Evolutionary conservation across 2,329 filamentous ascomycete genomes (phyloP).

Genomic region (Penicillium frequentans): DNA sequence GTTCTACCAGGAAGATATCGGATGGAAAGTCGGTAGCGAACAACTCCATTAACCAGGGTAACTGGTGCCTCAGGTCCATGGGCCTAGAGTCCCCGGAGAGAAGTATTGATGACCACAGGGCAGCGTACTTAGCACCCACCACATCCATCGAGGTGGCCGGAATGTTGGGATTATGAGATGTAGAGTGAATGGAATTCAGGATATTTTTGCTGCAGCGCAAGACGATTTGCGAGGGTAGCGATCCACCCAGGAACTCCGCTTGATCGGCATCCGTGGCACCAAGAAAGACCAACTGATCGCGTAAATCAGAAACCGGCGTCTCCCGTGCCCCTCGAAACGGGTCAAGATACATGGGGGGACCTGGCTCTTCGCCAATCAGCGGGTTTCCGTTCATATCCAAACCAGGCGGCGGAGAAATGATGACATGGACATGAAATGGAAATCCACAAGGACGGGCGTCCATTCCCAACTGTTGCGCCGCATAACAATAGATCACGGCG

Average conservation of each 20-base stretch:
- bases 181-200: constrained; percentile 65
- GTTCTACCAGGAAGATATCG: constrained; percentile 70
- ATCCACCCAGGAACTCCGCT: constrained; percentile 61
- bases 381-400: constrained; percentile 59
- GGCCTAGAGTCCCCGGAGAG: constrained; percentile 44
- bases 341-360: constrained; percentile 74
- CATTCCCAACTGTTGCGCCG: constrained; percentile 73
- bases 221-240: constrained; percentile 66
- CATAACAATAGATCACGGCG: constrained; percentile 78
- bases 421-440: constrained; percentile 80
- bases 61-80: constrained; percentile 59
- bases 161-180: constrained; percentile 33
- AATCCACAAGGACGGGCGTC: constrained; percentile 77
- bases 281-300: constrained; percentile 58
- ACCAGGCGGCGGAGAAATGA: constrained; percentile 65
- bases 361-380: constrained; percentile 17
- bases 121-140: constrained; percentile 66
- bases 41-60: constrained; percentile 65
- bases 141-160: constrained; percentile 50
- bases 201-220: constrained; percentile 80
- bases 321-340: constrained; percentile 73
- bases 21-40: constrained; percentile 67
- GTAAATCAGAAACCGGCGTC: constrained; percentile 60
- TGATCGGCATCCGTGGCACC: constrained; percentile 42
- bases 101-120: constrained; percentile 69